A percentile compares a stretch with the other conserved stretches of the same genome.
phyloP scores from a whole-genome alignment of 192 early-diverging fungal genomes.

The Coemansia sp. region DNA sequence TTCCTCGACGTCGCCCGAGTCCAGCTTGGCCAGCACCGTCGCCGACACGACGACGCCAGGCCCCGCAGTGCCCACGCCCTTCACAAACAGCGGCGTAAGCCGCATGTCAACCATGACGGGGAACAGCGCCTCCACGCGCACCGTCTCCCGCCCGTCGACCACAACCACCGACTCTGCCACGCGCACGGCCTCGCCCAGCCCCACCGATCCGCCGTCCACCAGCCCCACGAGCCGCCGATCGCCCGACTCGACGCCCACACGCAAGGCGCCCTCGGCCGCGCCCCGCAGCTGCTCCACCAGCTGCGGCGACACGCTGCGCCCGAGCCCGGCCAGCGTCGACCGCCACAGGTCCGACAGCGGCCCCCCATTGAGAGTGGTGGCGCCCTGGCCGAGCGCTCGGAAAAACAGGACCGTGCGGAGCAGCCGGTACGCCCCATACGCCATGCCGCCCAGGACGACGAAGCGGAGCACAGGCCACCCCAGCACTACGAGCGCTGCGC shows the following conservation, averaged over 20 bases:
- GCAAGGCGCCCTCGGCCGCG: background rate
- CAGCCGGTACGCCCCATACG: constrained; percentile 25
- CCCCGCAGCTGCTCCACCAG: constrained; percentile 2
- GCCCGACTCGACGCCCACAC: background rate
- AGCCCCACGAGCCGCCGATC: background rate
- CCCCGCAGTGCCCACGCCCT: constrained; percentile 5
- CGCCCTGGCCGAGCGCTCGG: constrained; percentile 2
- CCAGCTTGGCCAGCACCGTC: constrained; percentile 1
- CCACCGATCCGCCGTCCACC: background rate
- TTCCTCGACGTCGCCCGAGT: constrained; percentile 18
- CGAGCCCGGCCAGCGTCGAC: background rate
- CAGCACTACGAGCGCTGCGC: constrained; percentile 19
- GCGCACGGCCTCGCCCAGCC: constrained; percentile 33
- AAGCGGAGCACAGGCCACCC: constrained; percentile 44
- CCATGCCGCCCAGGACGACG: constrained; percentile 36
- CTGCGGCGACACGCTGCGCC: background rate
- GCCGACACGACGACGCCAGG: constrained; percentile 7
- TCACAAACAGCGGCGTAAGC: constrained; percentile 23
- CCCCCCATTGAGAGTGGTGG: background rate
- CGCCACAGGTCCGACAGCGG: background rate
- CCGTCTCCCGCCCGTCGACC: background rate
- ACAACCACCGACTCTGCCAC: constrained; percentile 1
- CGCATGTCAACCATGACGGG: constrained; percentile 25
- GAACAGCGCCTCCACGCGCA: constrained; percentile 24
- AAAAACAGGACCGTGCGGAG: constrained; percentile 8